These are phyloP conservation scores for Populus trichocarpa DNA, from an alignment of 441 rosid genomes.

Conservation along the genomic window DNA sequence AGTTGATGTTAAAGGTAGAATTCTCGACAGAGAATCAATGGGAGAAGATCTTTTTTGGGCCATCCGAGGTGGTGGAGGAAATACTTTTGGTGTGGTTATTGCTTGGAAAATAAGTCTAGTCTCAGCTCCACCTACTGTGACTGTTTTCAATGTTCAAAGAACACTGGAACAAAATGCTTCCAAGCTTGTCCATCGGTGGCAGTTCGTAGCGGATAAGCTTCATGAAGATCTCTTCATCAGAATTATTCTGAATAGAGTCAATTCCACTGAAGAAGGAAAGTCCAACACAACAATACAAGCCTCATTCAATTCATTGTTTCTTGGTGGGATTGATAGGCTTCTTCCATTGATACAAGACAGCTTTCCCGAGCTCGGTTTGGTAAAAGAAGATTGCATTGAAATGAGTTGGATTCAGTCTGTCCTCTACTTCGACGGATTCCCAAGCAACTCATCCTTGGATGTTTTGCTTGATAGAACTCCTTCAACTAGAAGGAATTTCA, in stretches of 20 bases:
- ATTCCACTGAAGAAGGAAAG: slow-evolving; percentile 18
- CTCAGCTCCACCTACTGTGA: slow-evolving; percentile 15
- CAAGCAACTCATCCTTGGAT: not conserved
- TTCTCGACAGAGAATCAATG: slow-evolving; percentile 37
- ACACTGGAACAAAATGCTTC: slow-evolving; percentile 11
- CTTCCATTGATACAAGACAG: slow-evolving; percentile 32
- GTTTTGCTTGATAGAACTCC: slow-evolving; percentile 32
- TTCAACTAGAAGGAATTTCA: slow-evolving; percentile 34
- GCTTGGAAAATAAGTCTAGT: slow-evolving; percentile 30
- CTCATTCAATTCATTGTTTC: slow-evolving; percentile 34
- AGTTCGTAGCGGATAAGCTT: slow-evolving; percentile 9
- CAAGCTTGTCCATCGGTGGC: slow-evolving; percentile 15
- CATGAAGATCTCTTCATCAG: slow-evolving; percentile 12
- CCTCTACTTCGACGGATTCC: not conserved
- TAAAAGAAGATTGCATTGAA: slow-evolving; percentile 36
- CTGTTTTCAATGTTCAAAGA: not conserved
- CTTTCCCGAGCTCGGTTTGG: slow-evolving; percentile 48
- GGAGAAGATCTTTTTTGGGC: slow-evolving; percentile 66
- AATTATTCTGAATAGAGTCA: slow-evolving; percentile 18
- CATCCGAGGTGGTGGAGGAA: slow-evolving; percentile 58
- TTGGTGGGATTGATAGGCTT: slow-evolving; percentile 36
- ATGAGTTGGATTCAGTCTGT: slow-evolving; percentile 43
- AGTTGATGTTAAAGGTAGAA: slow-evolving; percentile 37
- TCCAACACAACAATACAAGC: slow-evolving; percentile 18
- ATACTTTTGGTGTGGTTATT: slow-evolving; percentile 48